Evolutionary conservation across 257 asterid genomes (phyloP).

Genomic region (Paraleonurus japonicus): DNA sequence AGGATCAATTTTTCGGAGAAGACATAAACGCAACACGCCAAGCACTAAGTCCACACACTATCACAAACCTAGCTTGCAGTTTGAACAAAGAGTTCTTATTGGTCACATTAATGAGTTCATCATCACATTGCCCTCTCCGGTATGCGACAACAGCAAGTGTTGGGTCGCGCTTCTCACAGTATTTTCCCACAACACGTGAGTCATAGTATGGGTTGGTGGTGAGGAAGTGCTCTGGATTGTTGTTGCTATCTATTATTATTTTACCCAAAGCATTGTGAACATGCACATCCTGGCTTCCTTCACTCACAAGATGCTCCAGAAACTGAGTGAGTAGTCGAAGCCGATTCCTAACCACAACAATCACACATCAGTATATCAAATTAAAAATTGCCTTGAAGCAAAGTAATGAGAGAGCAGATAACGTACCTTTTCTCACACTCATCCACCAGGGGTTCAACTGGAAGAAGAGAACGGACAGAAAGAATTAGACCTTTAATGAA

Average conservation of each 20-base stretch:
- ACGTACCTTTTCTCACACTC: conserved; percentile 92
- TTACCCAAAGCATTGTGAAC: conserved; percentile 97
- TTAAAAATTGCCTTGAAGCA: not conserved
- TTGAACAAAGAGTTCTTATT: conserved; percentile 90
- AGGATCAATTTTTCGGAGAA: conserved; percentile 11
- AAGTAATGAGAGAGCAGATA: conserved; percentile 1
- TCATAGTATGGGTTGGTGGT: conserved; percentile 93
- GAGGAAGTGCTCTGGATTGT: conserved; percentile 98
- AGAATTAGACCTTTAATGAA: conserved; percentile 92
- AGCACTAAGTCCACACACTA: conserved; percentile 1
- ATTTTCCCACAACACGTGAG: conserved; percentile 92
- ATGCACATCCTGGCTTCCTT: conserved; percentile 98
- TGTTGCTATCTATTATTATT: conserved; percentile 92
- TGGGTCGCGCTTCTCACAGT: conserved; percentile 97
- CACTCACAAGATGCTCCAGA: conserved; percentile 98
- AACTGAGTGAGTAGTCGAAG: conserved; percentile 92
- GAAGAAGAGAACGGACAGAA: conserved; percentile 92
- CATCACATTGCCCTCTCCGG: conserved; percentile 95
- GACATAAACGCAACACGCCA: conserved; percentile 7
- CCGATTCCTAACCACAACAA: conserved; percentile 62
- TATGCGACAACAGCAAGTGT: conserved; percentile 98
- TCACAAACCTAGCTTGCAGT: conserved; percentile 86
- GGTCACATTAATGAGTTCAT: conserved; percentile 86
- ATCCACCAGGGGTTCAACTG: conserved; percentile 92
- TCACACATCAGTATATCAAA: conserved; percentile 22